Percentiles rank a stretch among this genome's conserved stretches.
Conservation (phyloP, 2,329 filamentous ascomycete species). For the Cladosporium sp. region DNA sequence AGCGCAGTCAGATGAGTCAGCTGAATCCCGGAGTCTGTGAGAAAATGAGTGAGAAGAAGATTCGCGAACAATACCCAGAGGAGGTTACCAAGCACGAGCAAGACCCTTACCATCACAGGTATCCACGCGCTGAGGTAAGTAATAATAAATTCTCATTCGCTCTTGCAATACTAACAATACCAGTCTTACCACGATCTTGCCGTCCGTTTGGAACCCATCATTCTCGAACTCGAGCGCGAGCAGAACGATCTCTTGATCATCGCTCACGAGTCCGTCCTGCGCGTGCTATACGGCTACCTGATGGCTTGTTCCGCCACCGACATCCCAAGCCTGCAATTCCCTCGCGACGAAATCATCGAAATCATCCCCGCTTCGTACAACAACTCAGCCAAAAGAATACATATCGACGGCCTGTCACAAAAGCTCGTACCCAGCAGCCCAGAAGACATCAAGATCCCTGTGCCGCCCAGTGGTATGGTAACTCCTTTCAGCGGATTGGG, state of each 20-base stretch:
- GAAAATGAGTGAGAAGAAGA: constrained; percentile 81
- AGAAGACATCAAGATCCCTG: constrained; percentile 77
- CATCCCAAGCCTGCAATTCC: constrained; percentile 90
- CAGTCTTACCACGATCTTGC: constrained; percentile 97
- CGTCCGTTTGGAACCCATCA: constrained; percentile 96
- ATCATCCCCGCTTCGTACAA: constrained; percentile 97
- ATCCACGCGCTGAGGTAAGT: constrained; percentile 84
- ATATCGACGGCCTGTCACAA: constrained; percentile 69
- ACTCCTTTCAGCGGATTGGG: constrained; percentile 46
- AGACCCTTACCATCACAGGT: constrained; percentile 96
- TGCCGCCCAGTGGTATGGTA: constrained; percentile 60
- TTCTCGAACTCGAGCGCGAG: constrained; percentile 93
- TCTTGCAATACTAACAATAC: constrained; percentile 20
- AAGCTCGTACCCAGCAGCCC: constrained; percentile 74
- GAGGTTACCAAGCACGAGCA: constrained; percentile 90
- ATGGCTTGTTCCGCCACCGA: constrained; percentile 98
- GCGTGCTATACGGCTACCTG: constrained; percentile 93
- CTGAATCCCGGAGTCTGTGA: constrained; percentile 96
- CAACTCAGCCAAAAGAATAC: constrained; percentile 88
- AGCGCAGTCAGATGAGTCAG: constrained; percentile 95
- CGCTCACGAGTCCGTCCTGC: constrained; percentile 94
- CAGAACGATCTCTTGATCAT: constrained; percentile 98
- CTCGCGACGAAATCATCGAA: constrained; percentile 96
- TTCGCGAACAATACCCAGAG: constrained; percentile 80
- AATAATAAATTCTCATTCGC: background rate